Base-by-base conservation (phyloP, 129 eudicot species). In the Cynara cardunculus region DNA sequence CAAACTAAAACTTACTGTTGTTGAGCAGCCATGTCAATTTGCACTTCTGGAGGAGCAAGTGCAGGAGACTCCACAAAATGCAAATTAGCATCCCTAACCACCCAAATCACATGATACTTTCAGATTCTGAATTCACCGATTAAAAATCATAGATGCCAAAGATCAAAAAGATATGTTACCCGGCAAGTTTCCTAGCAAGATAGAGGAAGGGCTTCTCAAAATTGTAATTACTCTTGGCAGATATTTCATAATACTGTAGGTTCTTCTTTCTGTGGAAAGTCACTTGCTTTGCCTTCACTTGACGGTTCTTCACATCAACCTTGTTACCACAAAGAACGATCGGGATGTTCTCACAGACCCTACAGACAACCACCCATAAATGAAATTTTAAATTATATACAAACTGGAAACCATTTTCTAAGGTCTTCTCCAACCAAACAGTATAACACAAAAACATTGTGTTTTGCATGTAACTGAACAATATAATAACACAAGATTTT, bases 1-100 rank as follows among this genome's bases (percentile, higher is more conserved):
- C 5, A 31, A 31, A 31, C 12, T 41, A 9, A 11, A 16, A 18
- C 82, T 78, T 86, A 89, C 90, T 77, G 86, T 80, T 89, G 89
- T 53, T 89, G 93, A 0, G 88, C 88, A 56, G 84, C 89, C 78
- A 89, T 24, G 73, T 89, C 93, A 27, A 89, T 89, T 12, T 84
- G 89, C 44, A 89, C 93, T 74, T 89, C 93, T 18, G 93, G 93
- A n/a, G 93, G 93, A 27, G 93, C 93, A 82, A 89, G 93, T 1
- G 93, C 93, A 62, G 89, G 88, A 25, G 90, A 84, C 84, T 89
- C 93, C 53, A 89, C 93, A 77, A 89, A 89, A 80, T 89, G 93
- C 46, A 89, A 59, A 78, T 87, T 87, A 16, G 87, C 32, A 87
- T 89, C 90, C 80, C 93, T 89, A 26, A 2, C 0, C 25, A 1